Conservation (phyloP, 192 early-diverging fungal species). For the Coemansia sp. region DNA sequence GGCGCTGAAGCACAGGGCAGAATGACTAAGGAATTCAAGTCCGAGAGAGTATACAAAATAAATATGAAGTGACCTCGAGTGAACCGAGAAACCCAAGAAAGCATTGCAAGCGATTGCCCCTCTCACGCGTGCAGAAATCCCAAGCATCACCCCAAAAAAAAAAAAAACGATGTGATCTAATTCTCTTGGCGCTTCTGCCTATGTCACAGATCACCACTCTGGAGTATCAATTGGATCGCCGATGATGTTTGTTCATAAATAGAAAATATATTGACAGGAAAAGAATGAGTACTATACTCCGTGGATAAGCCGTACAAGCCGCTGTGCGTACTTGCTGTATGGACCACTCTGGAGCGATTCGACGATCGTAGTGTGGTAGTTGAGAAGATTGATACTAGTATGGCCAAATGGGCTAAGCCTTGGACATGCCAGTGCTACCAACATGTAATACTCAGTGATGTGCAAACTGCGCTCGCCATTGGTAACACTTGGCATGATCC, state of each 20-base stretch:
- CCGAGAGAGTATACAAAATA: not conserved
- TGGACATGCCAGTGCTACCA: conserved; percentile 1
- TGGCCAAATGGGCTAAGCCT: not conserved
- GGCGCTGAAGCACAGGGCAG: not conserved
- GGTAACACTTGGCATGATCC: not conserved
- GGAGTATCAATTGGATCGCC: not conserved
- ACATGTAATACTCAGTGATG: not conserved
- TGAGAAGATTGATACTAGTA: not conserved
- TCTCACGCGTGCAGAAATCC: not conserved
- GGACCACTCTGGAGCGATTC: not conserved
- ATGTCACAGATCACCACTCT: too few species aligned
- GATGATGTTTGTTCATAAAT: not conserved
- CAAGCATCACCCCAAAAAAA: not conserved
- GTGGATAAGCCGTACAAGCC: not conserved
- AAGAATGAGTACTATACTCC: not conserved
- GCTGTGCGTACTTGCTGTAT: not conserved
- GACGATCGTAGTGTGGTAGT: not conserved
- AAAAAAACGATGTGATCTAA: not conserved
- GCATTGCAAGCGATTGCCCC: not conserved
- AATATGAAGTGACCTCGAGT: not conserved
- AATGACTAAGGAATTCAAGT: not conserved
- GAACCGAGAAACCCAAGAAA: not conserved
- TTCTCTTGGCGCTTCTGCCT: not conserved
- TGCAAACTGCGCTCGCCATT: not conserved
- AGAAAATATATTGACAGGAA: not conserved